phyloP scores from a whole-genome alignment of 352 stramenopile genomes.

The Phytophthora pinifolia region DNA sequence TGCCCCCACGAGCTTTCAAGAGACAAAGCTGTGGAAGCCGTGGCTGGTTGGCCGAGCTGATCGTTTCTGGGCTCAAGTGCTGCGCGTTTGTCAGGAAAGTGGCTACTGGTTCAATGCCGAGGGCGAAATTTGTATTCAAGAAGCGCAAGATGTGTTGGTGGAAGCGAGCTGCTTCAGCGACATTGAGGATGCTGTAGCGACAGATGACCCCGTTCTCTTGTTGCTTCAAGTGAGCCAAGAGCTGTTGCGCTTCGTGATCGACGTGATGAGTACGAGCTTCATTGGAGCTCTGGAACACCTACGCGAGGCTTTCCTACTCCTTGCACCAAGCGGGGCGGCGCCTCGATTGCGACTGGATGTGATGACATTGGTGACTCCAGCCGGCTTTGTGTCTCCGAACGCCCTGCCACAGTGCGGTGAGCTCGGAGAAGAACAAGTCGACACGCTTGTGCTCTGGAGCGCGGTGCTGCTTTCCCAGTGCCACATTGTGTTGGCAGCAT shows the following conservation, averaged over 20 bases:
- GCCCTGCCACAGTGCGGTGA: slow-evolving; percentile 45
- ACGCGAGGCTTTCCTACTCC: slow-evolving; percentile 21
- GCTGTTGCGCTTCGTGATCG: slow-evolving; percentile 54
- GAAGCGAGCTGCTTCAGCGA: slow-evolving; percentile 32
- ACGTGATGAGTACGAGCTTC: slow-evolving; percentile 50
- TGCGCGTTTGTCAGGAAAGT: slow-evolving; percentile 33
- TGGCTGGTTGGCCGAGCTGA: slow-evolving; percentile 12
- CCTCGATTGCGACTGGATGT: slow-evolving; percentile 20
- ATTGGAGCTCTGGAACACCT: slow-evolving; percentile 57
- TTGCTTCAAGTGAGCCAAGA: slow-evolving; percentile 22
- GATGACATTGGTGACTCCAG: slow-evolving; percentile 40
- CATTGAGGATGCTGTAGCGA: slow-evolving; percentile 16
- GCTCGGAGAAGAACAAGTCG: slow-evolving; percentile 43
- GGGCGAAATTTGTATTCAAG: slow-evolving; percentile 28
- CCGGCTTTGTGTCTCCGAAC: slow-evolving; percentile 30
- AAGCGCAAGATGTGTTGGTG: slow-evolving; percentile 47
- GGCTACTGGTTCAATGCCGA: slow-evolving; percentile 48
- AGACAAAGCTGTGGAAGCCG: not conserved
- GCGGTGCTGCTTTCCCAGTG: slow-evolving; percentile 52
- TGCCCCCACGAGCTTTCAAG: not conserved
- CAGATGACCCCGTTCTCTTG: not conserved
- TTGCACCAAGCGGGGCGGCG: slow-evolving; percentile 4
- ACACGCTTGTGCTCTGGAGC: slow-evolving; percentile 44
- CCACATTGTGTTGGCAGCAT: slow-evolving; percentile 18
- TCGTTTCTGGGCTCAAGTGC: slow-evolving; percentile 32